These are phyloP conservation scores for Cucurbita pepo DNA, from an alignment of 306 rosid species.

Conservation along the genomic window DNA sequence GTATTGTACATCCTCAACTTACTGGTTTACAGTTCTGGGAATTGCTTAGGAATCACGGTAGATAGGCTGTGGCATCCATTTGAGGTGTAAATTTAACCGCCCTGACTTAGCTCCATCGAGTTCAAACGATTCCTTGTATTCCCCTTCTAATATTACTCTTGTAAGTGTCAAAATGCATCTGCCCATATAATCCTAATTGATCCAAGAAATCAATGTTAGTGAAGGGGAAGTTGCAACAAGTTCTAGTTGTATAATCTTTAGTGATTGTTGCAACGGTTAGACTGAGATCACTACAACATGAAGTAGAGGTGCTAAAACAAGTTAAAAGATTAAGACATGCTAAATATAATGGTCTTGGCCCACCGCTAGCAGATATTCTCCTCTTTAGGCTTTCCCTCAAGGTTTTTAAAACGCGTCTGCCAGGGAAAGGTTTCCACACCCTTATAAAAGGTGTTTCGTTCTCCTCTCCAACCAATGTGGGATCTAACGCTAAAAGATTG, in stretches of 20 bases:
- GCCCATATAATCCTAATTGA: constrained; percentile 76
- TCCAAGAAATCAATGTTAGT: not conserved
- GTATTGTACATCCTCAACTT: not conserved
- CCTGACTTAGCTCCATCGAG: constrained; percentile 83
- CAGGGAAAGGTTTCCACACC: no score
- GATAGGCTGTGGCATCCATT: constrained; percentile 86
- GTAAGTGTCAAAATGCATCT: constrained; percentile 85
- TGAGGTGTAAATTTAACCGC: constrained; percentile 57
- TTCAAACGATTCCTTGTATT: constrained; percentile 55
- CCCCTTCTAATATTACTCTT: constrained; percentile 74
- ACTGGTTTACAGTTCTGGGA: not conserved
- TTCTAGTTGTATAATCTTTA: not conserved
- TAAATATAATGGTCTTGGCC: no score
- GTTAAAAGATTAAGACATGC: not conserved
- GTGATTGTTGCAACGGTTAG: not conserved
- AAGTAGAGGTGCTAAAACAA: not conserved
- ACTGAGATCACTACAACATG: not conserved
- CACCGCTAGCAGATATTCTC: no score
- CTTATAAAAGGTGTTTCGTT: no score
- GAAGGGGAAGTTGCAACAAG: not conserved
- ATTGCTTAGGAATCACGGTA: constrained; percentile 53
- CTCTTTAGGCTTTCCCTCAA: no score
- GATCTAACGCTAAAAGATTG: not conserved
- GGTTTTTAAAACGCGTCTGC: no score
- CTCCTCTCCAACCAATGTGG: no score